Conservation (phyloP, 2,329 filamentous ascomycete species). For the Sclerotinia spermophila region DNA sequence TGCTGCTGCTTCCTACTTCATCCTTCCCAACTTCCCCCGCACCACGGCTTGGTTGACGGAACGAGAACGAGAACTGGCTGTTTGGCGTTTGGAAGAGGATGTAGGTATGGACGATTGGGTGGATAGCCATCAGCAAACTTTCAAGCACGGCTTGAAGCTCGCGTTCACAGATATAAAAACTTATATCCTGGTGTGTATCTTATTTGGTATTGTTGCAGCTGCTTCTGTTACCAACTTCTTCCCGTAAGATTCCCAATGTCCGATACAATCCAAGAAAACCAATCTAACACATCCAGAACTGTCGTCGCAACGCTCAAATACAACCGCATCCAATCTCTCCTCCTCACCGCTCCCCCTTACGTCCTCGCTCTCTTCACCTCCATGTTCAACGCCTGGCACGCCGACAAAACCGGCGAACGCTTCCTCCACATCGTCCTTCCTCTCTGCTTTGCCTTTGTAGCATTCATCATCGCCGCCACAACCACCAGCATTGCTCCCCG, state of each 20-base stretch:
- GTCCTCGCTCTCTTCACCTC: constrained; percentile 59
- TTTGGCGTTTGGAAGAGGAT: constrained; percentile 59
- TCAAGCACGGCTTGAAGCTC: constrained; percentile 44
- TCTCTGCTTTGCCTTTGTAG: constrained; percentile 56
- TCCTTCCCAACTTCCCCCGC: constrained; percentile 66
- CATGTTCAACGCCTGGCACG: constrained; percentile 64
- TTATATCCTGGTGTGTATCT: constrained; percentile 32
- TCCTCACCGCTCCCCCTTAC: constrained; percentile 64
- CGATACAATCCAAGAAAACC: background rate
- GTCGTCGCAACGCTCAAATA: constrained; percentile 68
- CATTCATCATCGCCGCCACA: constrained; percentile 65
- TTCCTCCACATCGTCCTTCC: constrained; percentile 65
- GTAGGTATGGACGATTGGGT: constrained; percentile 43
- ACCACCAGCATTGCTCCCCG: constrained; percentile 58
- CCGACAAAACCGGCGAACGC: constrained; percentile 67
- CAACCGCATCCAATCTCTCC: constrained; percentile 54
- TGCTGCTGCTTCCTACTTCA: constrained; percentile 51
- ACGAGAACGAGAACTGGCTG: constrained; percentile 54
- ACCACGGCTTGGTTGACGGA: constrained; percentile 55
- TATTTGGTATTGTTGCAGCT: constrained; percentile 55
- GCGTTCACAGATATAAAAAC: constrained; percentile 55
- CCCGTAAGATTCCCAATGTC: constrained; percentile 44
- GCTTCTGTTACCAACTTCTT: constrained; percentile 66
- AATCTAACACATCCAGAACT: constrained; percentile 44
- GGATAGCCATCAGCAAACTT: constrained; percentile 18